Base-by-base conservation (phyloP, 2,329 filamentous ascomycete species). In the Stemphylium lycopersici region DNA sequence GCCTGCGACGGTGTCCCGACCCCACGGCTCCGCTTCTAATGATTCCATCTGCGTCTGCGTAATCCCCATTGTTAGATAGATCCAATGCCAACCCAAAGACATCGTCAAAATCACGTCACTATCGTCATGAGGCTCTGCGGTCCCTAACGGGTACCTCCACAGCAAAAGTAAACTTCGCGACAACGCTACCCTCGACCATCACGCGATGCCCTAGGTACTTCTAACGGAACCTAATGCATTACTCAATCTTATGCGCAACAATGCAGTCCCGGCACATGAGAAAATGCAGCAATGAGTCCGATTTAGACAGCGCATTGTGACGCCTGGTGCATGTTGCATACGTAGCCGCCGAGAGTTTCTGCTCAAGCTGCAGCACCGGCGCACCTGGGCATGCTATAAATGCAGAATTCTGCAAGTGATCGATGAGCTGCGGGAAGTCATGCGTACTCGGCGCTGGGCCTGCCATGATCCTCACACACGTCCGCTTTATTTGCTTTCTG, bases 281-380 rank as follows among this genome's bases (percentile, higher is more conserved):
- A 46, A 42, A 41, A 36, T 48, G 46, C 55, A 57, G 56, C 40
- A 49, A 37, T n/a, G 22, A 12, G 32, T 31, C 40, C 39, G 48
- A 32, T 22, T 42, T 42, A 51, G 58, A 55, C 59, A 62, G 47
- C 61, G 51, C 62, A 65, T 58, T 66, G 65, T 68, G 65, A 68
- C 51, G 22, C 51, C 38, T 24, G 48, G 52, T 58, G 63, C 63
- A 66, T 63, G 31, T 29, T 52, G 58, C 64, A 55, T 66, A 65
- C 59, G 55, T 67, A 68, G 54, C 62, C 65, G 65, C 65, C 46
- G 57, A 54, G 50, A 55, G 41, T 39, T 53, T 37, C 39, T 55
- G 33, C 39, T 52, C 45, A 46, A 51, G 58, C 58, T 67, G 64
- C 64, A 66, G 56, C 43, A 34, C 31, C 39, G 40, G 39, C 40